These are phyloP conservation scores for Podila epicladia DNA, from an alignment of 192 early-diverging fungal genomes.

Conservation along the genomic window DNA sequence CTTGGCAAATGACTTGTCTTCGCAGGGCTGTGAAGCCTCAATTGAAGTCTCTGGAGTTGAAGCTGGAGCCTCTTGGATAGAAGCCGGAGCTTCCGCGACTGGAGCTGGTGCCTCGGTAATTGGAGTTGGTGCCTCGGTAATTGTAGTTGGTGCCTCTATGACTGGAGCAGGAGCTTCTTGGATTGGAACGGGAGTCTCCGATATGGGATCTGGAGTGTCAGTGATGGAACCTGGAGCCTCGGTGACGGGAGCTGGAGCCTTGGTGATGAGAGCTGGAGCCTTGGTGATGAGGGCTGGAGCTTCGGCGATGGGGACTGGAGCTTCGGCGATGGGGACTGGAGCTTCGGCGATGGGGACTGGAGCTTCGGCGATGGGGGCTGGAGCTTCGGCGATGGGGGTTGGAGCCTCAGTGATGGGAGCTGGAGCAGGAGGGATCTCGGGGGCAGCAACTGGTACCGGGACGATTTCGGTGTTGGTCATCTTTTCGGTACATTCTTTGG, in stretches of 20 bases:
- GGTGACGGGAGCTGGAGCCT: background rate
- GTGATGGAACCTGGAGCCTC: background rate
- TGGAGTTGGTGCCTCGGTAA: background rate
- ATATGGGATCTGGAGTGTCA: no score
- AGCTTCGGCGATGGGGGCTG: background rate
- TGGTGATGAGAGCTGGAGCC: no score
- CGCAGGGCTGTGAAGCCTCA: background rate
- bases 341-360: background rate
- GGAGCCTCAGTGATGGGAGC: background rate
- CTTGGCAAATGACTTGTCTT: background rate
- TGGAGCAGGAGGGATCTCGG: background rate
- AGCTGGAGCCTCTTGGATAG: background rate
- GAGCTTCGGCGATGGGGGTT: background rate
- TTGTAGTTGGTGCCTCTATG: no score
- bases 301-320: background rate
- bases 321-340: no score
- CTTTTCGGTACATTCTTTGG: conserved; percentile 2
- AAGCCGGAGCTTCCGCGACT: background rate
- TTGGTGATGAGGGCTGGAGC: background rate
- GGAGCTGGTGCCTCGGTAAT: conserved; percentile 4
- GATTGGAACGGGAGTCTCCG: no score
- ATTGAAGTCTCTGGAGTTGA: conserved; percentile 2
- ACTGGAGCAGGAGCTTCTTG: background rate
- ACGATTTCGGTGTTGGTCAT: conserved; percentile 6
- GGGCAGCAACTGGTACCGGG: background rate